Conservation (phyloP, 805 yeast genomes). For the Kodamaea hsintzibuensis region DNA sequence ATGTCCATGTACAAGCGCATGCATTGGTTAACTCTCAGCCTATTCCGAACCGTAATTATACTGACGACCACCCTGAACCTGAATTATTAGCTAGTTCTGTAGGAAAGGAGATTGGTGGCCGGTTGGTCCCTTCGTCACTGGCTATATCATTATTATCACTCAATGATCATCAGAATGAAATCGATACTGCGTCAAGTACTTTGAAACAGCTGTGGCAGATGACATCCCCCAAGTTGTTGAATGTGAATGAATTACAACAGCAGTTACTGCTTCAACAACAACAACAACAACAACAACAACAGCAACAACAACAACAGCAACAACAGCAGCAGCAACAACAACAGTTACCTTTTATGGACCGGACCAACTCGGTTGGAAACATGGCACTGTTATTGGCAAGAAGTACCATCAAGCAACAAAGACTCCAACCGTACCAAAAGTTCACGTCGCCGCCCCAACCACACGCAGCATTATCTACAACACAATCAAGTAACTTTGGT, state of each 20-base stretch:
- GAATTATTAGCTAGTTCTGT: slow-evolving; percentile 44
- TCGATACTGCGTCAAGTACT: slow-evolving; percentile 7
- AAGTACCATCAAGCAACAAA: slow-evolving; percentile 29
- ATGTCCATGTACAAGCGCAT: slow-evolving; percentile 8
- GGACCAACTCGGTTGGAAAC: slow-evolving; percentile 19
- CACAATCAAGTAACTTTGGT: neutral
- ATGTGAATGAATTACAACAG: neutral
- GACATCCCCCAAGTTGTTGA: slow-evolving; percentile 8
- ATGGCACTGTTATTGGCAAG: slow-evolving; percentile 14
- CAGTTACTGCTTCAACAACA: too few species aligned
- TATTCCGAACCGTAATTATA: slow-evolving; percentile 1
- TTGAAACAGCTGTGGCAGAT: slow-evolving; percentile 3
- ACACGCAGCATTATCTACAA: neutral
- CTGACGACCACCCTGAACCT: slow-evolving; percentile 47
- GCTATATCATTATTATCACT: slow-evolving; percentile 41
- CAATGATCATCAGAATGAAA: slow-evolving; percentile 17
- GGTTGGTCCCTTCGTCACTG: slow-evolving; percentile 43
- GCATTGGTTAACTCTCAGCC: slow-evolving; percentile 5
- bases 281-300: slow-evolving; percentile 5
- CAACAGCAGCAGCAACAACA: slow-evolving; percentile 5
- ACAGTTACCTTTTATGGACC: slow-evolving; percentile 11
- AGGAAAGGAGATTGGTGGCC: slow-evolving; percentile 41
- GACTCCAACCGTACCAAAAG: slow-evolving; percentile 39
- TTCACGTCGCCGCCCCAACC: slow-evolving; percentile 31
- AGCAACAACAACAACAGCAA: neutral